A percentile compares a stretch with the other conserved stretches of the same genome.
These are phyloP conservation scores for Sporothrix sp. DNA, from an alignment of 2,329 filamentous ascomycete genomes.

Conservation along the genomic window DNA sequence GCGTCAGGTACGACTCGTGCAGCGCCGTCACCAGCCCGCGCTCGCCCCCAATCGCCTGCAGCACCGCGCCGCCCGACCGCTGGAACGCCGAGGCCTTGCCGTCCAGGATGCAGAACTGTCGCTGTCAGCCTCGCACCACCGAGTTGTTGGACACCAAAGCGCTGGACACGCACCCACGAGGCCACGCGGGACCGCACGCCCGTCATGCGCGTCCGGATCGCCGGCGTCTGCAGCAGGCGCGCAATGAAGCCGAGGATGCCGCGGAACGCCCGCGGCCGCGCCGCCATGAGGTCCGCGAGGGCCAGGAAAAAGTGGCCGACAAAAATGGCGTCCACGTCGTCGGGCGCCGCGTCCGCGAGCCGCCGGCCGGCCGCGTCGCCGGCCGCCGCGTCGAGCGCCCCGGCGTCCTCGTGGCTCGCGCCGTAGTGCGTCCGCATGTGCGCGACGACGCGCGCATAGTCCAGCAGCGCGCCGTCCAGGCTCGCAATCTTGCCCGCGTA, in stretches of 20 bases:
- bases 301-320: conserved; percentile 5
- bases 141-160: too few relatives aligned
- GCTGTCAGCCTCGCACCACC: too few relatives aligned
- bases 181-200: conserved; percentile 1
- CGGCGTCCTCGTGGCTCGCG: neutral
- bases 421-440: neutral
- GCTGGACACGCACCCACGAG: neutral
- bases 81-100: conserved; percentile 1
- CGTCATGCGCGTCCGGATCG: neutral
- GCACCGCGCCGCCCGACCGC: neutral
- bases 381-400: neutral
- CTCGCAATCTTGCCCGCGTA: neutral
- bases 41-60: conserved; percentile 2
- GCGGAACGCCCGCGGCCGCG: neutral
- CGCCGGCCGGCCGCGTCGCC: neutral
- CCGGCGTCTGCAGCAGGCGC: neutral
- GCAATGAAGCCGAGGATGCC: neutral
- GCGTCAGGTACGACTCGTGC: conserved; percentile 4
- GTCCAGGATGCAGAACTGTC: conserved; percentile 1
- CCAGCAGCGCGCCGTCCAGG: neutral
- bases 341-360: neutral
- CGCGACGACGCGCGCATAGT: neutral
- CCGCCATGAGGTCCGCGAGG: neutral
- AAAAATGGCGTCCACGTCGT: conserved; percentile 2
- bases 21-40: neutral